A percentile compares a stretch with the other conserved stretches of the same genome.
Evolutionary conservation across 768 basidiomycete species (phyloP).

Genomic region (Grammothele lineata): DNA sequence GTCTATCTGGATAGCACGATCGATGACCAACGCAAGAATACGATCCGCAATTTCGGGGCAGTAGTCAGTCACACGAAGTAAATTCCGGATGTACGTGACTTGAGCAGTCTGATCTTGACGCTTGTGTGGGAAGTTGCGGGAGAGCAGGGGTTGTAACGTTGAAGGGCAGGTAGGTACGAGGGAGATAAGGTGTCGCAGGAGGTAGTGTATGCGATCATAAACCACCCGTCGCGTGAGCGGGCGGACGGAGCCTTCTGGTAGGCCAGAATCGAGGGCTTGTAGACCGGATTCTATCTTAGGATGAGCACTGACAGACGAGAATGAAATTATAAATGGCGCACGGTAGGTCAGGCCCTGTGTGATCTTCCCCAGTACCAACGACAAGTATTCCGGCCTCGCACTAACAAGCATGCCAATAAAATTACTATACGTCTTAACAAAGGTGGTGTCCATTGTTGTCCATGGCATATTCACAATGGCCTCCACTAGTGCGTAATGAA

Average conservation of each 20-base stretch:
- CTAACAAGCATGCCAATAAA: conserved; percentile 91
- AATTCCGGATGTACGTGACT: conserved; percentile 86
- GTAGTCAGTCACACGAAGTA: conserved; percentile 77
- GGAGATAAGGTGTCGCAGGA: conserved; percentile 82
- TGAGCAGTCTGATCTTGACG: conserved; percentile 77
- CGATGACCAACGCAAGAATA: conserved; percentile 82
- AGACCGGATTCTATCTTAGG: conserved; percentile 62
- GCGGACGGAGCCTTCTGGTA: conserved; percentile 58
- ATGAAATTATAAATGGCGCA: conserved; percentile 38
- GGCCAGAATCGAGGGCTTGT: conserved; percentile 51
- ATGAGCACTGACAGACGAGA: conserved; percentile 3
- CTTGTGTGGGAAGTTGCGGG: conserved; percentile 90
- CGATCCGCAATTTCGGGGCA: conserved; percentile 85
- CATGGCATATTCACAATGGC: conserved; percentile 87
- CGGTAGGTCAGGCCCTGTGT: conserved; percentile 87
- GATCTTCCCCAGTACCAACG: conserved; percentile 75
- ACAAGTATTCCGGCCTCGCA: conserved; percentile 88
- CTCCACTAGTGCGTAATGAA: conserved; percentile 76
- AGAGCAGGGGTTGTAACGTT: conserved; percentile 79
- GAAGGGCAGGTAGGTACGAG: conserved; percentile 90
- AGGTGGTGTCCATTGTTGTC: conserved; percentile 82
- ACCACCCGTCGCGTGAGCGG: conserved; percentile 79
- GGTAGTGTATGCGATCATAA: conserved; percentile 82
- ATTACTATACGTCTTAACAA: conserved; percentile 84
- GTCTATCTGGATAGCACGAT: conserved; percentile 94